Conservation (phyloP, 179 eudicot species). For the Patellifolia procumbens region DNA sequence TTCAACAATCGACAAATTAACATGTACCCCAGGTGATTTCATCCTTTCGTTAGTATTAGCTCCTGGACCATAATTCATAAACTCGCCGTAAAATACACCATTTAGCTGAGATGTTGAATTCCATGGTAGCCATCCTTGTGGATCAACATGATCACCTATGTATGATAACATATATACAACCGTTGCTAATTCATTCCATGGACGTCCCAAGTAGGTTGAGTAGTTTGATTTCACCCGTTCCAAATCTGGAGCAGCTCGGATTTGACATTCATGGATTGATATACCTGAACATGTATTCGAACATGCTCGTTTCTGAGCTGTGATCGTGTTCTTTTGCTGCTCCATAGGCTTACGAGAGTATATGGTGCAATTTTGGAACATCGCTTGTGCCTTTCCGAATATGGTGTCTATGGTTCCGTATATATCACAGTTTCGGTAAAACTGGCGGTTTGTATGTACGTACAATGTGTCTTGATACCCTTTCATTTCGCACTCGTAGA, state of each 20-base stretch:
- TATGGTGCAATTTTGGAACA: slow-evolving; percentile 34
- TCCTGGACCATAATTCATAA: slow-evolving; percentile 30
- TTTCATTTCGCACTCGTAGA: slow-evolving; percentile 32
- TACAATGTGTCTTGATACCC: slow-evolving; percentile 40
- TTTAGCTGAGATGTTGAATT: slow-evolving; percentile 14
- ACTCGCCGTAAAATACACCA: slow-evolving; percentile 31
- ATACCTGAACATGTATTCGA: slow-evolving; percentile 23
- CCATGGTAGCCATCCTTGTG: slow-evolving; percentile 35
- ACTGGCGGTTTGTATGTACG: slow-evolving; percentile 31
- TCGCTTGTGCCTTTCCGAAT: slow-evolving; percentile 33
- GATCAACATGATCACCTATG: slow-evolving; percentile 30
- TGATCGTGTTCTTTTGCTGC: slow-evolving; percentile 30
- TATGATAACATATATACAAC: slow-evolving; percentile 33
- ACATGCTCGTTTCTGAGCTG: slow-evolving; percentile 28
- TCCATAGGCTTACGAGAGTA: slow-evolving; percentile 30
- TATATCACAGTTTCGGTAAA: slow-evolving; percentile 35
- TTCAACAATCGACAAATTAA: slow-evolving; percentile 2
- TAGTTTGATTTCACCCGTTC: slow-evolving; percentile 14
- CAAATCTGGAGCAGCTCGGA: slow-evolving; percentile 26
- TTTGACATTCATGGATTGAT: slow-evolving; percentile 29
- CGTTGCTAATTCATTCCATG: slow-evolving; percentile 25
- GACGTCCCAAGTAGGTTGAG: slow-evolving; percentile 30
- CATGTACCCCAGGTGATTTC: slow-evolving; percentile 24
- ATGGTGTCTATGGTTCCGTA: slow-evolving; percentile 37
- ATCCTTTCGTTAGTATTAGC: slow-evolving; percentile 19